phyloP scores from a whole-genome alignment of 176 grass and related monocot species.

The Zoysia japonica region DNA sequence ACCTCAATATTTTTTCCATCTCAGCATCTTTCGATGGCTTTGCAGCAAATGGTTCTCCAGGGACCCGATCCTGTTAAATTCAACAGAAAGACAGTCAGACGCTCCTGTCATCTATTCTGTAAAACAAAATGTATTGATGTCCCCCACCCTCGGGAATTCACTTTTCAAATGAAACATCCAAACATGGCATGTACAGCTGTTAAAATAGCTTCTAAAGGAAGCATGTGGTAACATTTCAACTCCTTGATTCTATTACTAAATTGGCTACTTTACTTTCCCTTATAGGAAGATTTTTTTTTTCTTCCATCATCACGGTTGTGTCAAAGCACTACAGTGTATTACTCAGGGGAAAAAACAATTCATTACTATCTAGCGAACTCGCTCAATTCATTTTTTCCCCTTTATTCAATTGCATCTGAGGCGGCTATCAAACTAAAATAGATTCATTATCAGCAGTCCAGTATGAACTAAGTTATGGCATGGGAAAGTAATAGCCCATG shows the following conservation, averaged over 20 bases:
- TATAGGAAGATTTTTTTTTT: background rate
- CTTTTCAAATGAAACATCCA: background rate
- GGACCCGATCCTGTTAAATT: slow-evolving; percentile 60
- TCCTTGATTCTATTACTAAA: background rate
- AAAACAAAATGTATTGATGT: background rate
- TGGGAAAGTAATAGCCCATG: background rate
- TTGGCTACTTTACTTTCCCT: background rate
- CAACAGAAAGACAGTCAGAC: background rate
- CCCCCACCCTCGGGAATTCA: background rate
- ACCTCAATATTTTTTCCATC: slow-evolving; percentile 86
- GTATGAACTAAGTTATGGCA: background rate
- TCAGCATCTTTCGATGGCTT: slow-evolving; percentile 93
- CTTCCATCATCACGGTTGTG: slow-evolving; percentile 1
- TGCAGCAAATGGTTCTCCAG: slow-evolving; percentile 74
- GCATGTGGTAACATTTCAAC: background rate
- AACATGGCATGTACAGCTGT: background rate
- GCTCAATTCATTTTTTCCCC: background rate
- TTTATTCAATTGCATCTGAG: background rate
- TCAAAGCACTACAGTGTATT: background rate
- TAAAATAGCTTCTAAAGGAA: background rate
- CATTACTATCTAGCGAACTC: background rate
- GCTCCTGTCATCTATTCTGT: too few species aligned
- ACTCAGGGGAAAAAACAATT: slow-evolving; percentile 2
- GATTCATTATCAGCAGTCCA: background rate
- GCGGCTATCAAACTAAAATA: slow-evolving; percentile 25